These are phyloP conservation scores for Curvularia lunata DNA, from an alignment of 2,329 filamentous ascomycete species.

Conservation along the genomic window DNA sequence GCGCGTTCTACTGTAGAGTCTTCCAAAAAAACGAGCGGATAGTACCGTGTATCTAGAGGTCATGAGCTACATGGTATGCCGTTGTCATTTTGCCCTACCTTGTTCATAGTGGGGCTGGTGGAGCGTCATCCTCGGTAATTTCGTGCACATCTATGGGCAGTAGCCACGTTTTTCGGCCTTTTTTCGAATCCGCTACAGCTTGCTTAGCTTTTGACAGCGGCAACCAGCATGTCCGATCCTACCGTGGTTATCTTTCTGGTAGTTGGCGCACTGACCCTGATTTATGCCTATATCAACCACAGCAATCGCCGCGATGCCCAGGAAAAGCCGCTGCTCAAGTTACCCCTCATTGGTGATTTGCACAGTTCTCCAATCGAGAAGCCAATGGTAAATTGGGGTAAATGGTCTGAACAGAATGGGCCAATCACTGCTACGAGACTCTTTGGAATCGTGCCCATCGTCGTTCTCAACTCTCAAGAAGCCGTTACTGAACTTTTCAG, in stretches of 20 bases:
- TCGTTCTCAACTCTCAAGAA: constrained; percentile 19
- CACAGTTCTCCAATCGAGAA: constrained; percentile 15
- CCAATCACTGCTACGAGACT: constrained; percentile 12
- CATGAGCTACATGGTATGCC: no score
- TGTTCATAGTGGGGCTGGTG: neutral
- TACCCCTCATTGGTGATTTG: constrained; percentile 18
- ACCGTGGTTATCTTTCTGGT: constrained; percentile 1
- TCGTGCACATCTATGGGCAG: neutral
- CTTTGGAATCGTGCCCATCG: constrained; percentile 17
- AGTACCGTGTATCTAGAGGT: no score
- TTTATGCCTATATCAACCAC: constrained; percentile 6
- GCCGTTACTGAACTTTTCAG: constrained; percentile 19
- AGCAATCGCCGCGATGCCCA: neutral
- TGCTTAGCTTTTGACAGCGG: neutral
- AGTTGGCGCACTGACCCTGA: constrained; percentile 7
- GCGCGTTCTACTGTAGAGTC: no score
- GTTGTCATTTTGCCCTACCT: neutral
- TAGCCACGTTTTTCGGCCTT: neutral
- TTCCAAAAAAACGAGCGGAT: no score
- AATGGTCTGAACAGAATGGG: constrained; percentile 16
- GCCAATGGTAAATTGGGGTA: constrained; percentile 15
- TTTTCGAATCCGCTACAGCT: neutral
- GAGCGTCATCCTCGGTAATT: neutral
- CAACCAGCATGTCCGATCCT: constrained; percentile 8
- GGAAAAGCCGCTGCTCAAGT: constrained; percentile 13